Base-by-base conservation (phyloP, 1,284 basidiomycete species). In the Fomitopsis palustris region DNA sequence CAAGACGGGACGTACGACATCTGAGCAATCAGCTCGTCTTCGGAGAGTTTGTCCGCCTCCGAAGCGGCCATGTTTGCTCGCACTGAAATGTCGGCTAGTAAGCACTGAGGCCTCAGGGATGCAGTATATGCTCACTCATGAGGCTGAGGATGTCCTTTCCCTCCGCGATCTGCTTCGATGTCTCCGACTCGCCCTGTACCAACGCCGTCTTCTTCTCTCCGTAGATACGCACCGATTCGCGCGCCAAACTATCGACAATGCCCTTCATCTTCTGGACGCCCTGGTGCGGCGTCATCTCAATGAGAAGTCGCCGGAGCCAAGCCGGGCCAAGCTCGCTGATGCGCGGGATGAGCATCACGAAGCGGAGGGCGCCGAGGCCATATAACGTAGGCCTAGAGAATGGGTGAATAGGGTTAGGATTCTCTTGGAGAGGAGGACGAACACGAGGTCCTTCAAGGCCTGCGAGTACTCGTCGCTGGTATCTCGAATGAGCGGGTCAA, bases 71-170 rank as follows among this genome's bases (percentile, higher is more conserved):
- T 53, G 54, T 67, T 64, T 3, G 63, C 61, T 29, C 54, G 54
- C 38, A 65, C 61, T 64, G n/a, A 16, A 35, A 14, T n/a, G n/a
- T n/a, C 9, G 23, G 17, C 5, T 1, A 27, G 25, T 41, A n/a
- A 9, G 25, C 19, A 29, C 9, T 51, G 27, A 37, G n/a, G n/a
- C n/a, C n/a, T n/a, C n/a, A n/a, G n/a, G n/a, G n/a, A 19, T 21
- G 12, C 12, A 38, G 16, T 9, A 7, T 7, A 6, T 33, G 69
- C 76, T 27, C 62, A 78, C 79, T 69, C 12, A 82, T 64, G 54
- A 78, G 73, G 57, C 78, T 81, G 54, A 82, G 72, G 47, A 82
- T 75, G 65, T 82, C 80, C 53, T 78, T 79, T 19, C 75, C 77
- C 37, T 64, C 65, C 1, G 72, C 74, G 35, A 76, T 62, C 53